Conservation (phyloP, 106 monocot species). For the Alisma plantagoaquatica region DNA sequence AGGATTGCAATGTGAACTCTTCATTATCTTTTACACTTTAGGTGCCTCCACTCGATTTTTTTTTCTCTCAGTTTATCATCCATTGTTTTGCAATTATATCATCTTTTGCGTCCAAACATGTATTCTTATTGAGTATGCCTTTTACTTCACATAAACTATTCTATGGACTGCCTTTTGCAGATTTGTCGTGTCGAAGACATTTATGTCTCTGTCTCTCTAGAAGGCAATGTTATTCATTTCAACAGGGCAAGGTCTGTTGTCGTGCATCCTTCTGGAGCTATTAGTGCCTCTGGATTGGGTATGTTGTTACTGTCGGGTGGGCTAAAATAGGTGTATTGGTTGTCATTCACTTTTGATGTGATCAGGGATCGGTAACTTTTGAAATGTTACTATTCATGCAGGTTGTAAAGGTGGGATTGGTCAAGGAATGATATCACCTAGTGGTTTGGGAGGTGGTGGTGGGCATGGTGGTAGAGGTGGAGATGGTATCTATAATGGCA, state of each 20-base stretch:
- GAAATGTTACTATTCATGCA: constrained; percentile 11
- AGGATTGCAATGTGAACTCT: constrained; percentile 96
- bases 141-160: not conserved
- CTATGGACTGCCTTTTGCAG: constrained; percentile 30
- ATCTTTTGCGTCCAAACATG: not conserved
- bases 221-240: constrained; percentile 95
- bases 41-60: constrained; percentile 43
- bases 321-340: too few species aligned
- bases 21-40: constrained; percentile 92
- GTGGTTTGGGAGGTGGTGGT: constrained; percentile 85
- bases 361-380: too few species aligned
- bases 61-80: not conserved
- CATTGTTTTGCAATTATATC: not conserved
- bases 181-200: constrained; percentile 99
- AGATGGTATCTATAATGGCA: constrained; percentile 52
- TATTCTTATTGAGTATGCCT: not conserved
- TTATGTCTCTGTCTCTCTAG: constrained; percentile 59
- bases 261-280: constrained; percentile 60
- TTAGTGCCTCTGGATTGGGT: constrained; percentile 85
- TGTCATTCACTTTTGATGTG: too few species aligned
- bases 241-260: constrained; percentile 74
- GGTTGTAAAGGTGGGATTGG: constrained; percentile 91
- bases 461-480: constrained; percentile 97
- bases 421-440: constrained; percentile 44
- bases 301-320: too few species aligned